phyloP scores from a whole-genome alignment of 768 basidiomycete genomes.

The Hypholoma fasciculare region DNA sequence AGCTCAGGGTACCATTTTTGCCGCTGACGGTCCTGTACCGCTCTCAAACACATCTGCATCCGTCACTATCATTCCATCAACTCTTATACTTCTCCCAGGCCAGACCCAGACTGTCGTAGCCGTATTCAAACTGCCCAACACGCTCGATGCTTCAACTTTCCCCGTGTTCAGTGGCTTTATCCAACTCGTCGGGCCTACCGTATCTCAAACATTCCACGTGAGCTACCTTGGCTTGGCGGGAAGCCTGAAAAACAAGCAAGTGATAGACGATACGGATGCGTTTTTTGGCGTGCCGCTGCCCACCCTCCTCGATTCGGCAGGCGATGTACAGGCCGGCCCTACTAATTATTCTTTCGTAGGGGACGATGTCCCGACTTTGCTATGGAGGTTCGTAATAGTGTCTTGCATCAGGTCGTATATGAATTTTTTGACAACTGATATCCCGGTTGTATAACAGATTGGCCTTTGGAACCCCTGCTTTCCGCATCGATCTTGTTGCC shows the following conservation, averaged over 20 bases:
- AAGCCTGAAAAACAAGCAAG: slow-evolving; percentile 47
- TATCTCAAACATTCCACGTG: slow-evolving; percentile 35
- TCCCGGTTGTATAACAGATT: slow-evolving; percentile 25
- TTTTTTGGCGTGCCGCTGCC: slow-evolving; percentile 49
- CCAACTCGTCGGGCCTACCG: slow-evolving; percentile 33
- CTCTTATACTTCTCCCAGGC: slow-evolving; percentile 47
- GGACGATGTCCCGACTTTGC: slow-evolving; percentile 39
- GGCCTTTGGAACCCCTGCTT: slow-evolving; percentile 48
- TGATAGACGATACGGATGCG: slow-evolving; percentile 50
- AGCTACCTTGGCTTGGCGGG: slow-evolving; percentile 46
- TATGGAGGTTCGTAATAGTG: slow-evolving; percentile 33
- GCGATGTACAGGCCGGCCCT: slow-evolving; percentile 37
- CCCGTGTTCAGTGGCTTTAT: slow-evolving; percentile 66
- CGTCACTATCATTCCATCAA: slow-evolving; percentile 43
- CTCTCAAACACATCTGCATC: slow-evolving; percentile 43
- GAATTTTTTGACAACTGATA: neutral
- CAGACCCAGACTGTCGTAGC: slow-evolving; percentile 40
- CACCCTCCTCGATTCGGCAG: slow-evolving; percentile 38
- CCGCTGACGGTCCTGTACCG: slow-evolving; percentile 48
- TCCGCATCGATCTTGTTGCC: slow-evolving; percentile 50
- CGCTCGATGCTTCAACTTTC: slow-evolving; percentile 44
- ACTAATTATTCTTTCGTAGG: slow-evolving; percentile 48
- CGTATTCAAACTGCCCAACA: slow-evolving; percentile 45
- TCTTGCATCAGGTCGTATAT: neutral
- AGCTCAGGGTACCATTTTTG: neutral